Conservation (phyloP, 768 basidiomycete species). For the Mrakia gelida region DNA sequence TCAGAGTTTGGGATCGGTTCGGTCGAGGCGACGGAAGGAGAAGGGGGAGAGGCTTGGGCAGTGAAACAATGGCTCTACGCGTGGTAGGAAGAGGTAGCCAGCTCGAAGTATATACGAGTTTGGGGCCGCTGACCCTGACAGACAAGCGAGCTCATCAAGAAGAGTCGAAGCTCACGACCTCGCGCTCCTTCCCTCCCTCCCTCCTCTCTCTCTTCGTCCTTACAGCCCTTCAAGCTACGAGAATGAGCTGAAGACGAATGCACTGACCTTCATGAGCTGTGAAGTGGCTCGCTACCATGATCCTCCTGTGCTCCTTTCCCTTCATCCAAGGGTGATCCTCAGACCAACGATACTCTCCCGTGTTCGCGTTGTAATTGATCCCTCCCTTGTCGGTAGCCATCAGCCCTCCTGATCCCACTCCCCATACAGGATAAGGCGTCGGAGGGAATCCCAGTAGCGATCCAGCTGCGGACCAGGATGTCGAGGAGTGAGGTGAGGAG, state of each 20-base stretch:
- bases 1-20: not conserved
- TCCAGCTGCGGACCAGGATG: not conserved
- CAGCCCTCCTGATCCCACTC: not conserved
- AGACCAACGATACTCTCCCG: not conserved
- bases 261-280: constrained; percentile 30
- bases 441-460: not conserved
- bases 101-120: not conserved
- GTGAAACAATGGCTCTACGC: too few species aligned
- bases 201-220: not conserved
- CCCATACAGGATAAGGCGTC: constrained; percentile 11
- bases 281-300: constrained; percentile 26
- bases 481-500: not conserved
- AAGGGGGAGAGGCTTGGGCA: not conserved
- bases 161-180: not conserved
- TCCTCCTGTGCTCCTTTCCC: constrained; percentile 10
- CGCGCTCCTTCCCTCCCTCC: not conserved
- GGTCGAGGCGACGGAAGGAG: not conserved
- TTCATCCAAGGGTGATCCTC: constrained; percentile 29
- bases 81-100: too few species aligned
- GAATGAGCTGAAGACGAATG: too few species aligned
- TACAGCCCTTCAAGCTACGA: not conserved
- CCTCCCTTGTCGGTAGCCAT: constrained; percentile 2
- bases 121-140: not conserved
- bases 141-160: not conserved
- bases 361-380: constrained; percentile 5